phyloP scores from a whole-genome alignment of 2,329 filamentous ascomycete species.

The Neurospora sp. region DNA sequence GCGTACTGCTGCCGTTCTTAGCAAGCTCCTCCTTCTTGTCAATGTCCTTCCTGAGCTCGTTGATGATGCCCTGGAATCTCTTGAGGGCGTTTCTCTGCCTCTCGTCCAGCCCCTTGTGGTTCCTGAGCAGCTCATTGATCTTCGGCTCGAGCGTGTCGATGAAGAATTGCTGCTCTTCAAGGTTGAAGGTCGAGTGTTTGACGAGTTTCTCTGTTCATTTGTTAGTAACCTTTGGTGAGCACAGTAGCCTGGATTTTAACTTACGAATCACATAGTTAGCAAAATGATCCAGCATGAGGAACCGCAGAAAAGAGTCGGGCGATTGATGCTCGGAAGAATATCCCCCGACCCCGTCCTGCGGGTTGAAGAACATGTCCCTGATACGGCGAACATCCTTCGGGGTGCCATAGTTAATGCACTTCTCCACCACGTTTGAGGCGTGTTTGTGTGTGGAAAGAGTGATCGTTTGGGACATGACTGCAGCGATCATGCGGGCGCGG shows the following conservation, averaged over 20 bases:
- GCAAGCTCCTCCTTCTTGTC: neutral
- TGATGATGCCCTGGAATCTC: neutral
- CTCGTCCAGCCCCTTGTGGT: neutral
- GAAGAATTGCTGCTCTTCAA: neutral
- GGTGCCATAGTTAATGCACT: constrained; percentile 68
- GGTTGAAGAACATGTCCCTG: constrained; percentile 49
- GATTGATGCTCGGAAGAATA: neutral
- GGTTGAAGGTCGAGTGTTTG: neutral
- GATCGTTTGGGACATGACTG: constrained; percentile 64
- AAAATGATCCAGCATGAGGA: constrained; percentile 80
- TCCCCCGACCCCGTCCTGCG: constrained; percentile 41
- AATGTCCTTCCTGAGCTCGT: neutral
- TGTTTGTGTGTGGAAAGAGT: constrained; percentile 87
- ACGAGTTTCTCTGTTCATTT: neutral
- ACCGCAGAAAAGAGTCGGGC: constrained; percentile 57
- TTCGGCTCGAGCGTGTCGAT: neutral
- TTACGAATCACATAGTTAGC: constrained; percentile 96
- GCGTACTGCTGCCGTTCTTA: neutral
- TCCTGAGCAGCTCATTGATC: neutral
- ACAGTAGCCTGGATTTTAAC: constrained; percentile 26
- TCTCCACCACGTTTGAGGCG: constrained; percentile 95
- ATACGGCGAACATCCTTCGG: constrained; percentile 61
- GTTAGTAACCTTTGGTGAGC: neutral
- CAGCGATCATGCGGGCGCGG: constrained; percentile 58
- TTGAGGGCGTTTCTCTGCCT: neutral